Base-by-base conservation (phyloP, 2,329 filamentous ascomycete species). In the Colletotrichum filicis region DNA sequence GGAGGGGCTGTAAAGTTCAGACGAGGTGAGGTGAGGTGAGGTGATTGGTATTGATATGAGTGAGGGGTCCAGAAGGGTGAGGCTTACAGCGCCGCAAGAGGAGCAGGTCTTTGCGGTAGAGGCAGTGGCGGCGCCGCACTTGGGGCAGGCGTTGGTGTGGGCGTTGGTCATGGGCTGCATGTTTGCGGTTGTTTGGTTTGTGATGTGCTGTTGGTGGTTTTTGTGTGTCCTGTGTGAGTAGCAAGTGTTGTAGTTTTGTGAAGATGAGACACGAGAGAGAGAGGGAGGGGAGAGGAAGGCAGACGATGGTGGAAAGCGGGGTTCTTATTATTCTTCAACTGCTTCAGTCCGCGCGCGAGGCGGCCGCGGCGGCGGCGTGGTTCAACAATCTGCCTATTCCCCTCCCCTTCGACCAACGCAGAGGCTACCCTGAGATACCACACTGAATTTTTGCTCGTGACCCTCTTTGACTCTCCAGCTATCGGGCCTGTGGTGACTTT, bases 1-100 rank as follows among this genome's bases (percentile, higher is more conserved):
- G 22, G 11, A 32, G 52, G 24, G 49, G 42, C 12, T 14, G 30
- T 3, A 28, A 22, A 37, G 46, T 70, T 63, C 49, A 61, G 37
- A 62, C 9, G 26, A 64, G 37, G 12, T 58, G 65, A n/a, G 57
- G 28, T 35, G 8, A 42, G 26, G 46, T 14, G 26, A 35, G 52
- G 49, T 30, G 52, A 46, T 64, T 64, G 32, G 37, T 53, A 37
- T 26, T 46, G 64, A 19, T n/a, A 49, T 49, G 42, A 49, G 42
- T 49, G 42, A 49, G 37, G 14, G 16, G 37, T 42, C 19, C 9
- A n/a, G 42, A n/a, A 52, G 61, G 56, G 46, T 12, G 35, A 26
- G 52, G 85, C 89, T 78, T 84, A 91, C 89, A 78, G 89, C 88
- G 68, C 89, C 89, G 83, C 89, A 91, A 71, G 85, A 83, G 71